These are phyloP conservation scores for Ceratorhiza oryzae-sativae DNA, from an alignment of 1,284 basidiomycete species.

Conservation along the genomic window DNA sequence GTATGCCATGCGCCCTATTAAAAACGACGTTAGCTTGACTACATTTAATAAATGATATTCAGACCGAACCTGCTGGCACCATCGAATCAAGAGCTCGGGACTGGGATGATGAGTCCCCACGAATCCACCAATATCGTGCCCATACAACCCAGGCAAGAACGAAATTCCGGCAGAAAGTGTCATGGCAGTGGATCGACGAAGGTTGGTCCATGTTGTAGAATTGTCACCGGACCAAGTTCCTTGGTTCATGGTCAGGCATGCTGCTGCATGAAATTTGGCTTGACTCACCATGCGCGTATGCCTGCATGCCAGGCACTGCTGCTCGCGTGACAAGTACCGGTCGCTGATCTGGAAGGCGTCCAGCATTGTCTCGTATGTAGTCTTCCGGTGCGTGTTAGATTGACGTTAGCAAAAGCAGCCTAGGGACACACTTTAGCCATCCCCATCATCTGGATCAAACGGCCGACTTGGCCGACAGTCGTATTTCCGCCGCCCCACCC, in stretches of 20 bases:
- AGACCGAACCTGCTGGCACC: conserved; percentile 34
- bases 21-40: neutral
- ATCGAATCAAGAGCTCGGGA: conserved; percentile 32
- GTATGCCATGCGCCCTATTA: conserved; percentile 37
- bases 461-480: conserved; percentile 23
- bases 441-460: conserved; percentile 37
- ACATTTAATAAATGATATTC: neutral
- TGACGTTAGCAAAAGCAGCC: neutral
- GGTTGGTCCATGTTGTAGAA: conserved; percentile 31
- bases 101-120: conserved; percentile 30
- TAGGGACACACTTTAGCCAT: conserved; percentile 22
- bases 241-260: neutral
- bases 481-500: conserved; percentile 32
- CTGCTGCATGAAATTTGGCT: no score
- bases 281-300: conserved; percentile 29
- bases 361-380: conserved; percentile 36
- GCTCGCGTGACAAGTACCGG: conserved; percentile 32
- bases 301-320: conserved; percentile 33
- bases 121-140: conserved; percentile 36
- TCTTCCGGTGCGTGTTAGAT: neutral
- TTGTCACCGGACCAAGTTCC: conserved; percentile 38
- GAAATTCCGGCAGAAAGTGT: conserved; percentile 35
- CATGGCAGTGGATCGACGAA: conserved; percentile 32
- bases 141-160: conserved; percentile 34
- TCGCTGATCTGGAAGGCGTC: conserved; percentile 20